phyloP scores from a whole-genome alignment of 305 asterid species.

The Striga hermonthica region DNA sequence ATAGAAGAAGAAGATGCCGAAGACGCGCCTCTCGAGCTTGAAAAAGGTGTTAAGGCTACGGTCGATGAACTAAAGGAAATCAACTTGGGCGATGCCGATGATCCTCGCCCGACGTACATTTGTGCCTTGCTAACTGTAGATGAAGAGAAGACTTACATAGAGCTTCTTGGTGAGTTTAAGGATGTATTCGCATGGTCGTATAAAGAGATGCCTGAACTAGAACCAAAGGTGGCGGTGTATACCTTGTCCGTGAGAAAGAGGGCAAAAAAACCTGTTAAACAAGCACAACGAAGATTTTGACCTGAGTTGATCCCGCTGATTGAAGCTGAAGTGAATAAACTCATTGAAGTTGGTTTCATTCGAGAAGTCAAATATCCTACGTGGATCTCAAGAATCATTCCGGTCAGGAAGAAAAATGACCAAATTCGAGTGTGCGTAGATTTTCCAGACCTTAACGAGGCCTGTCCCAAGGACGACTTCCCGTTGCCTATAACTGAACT shows the following conservation, averaged over 20 bases:
- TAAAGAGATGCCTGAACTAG: not conserved
- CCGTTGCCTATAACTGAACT: not conserved
- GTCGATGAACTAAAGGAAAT: no score
- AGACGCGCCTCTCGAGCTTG: not conserved
- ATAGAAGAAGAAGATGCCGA: constrained; percentile 9
- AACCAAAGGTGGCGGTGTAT: not conserved
- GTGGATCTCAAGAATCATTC: not conserved
- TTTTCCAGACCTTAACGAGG: not conserved
- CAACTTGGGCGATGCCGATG: not conserved
- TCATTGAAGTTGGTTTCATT: not conserved
- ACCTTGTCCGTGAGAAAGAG: no score
- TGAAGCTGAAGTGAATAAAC: no score
- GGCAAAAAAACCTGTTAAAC: no score
- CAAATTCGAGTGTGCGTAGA: not conserved
- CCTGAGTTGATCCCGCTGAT: no score
- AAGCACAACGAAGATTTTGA: no score
- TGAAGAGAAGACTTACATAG: no score
- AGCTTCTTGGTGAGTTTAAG: no score
- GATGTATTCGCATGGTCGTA: not conserved
- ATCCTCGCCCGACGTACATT: not conserved
- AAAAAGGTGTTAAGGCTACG: constrained; percentile 3
- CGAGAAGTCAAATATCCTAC: not conserved
- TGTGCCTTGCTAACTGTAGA: not conserved
- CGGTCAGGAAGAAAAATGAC: not conserved
- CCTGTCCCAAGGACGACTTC: not conserved